Conservation (phyloP, 306 rosid genomes). For the Cucumis cinereus region DNA sequence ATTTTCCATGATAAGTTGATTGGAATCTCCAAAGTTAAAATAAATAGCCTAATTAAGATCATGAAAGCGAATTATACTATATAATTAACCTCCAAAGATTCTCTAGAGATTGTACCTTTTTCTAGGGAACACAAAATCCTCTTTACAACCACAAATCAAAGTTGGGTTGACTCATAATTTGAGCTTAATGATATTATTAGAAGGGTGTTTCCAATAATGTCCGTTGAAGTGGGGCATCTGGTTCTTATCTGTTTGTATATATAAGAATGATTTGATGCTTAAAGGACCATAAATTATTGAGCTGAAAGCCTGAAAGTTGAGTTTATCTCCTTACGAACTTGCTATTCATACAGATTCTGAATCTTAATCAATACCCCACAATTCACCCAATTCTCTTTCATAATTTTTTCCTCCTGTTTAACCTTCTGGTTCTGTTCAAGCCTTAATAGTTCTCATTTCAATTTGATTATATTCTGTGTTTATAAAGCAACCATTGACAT, state of each 20-base stretch:
- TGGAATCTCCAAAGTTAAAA: neutral
- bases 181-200: neutral
- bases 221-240: slow-evolving; percentile 10
- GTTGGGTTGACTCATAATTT: slow-evolving; percentile 1
- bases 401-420: neutral
- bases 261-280: slow-evolving; percentile 5
- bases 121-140: neutral
- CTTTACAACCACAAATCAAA: neutral
- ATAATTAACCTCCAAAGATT: neutral
- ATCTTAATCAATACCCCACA: neutral
- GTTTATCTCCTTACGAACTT: neutral
- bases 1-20: neutral
- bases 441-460: neutral
- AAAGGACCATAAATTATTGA: slow-evolving; percentile 9
- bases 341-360: slow-evolving; percentile 5
- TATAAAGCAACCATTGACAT: slow-evolving; percentile 1
- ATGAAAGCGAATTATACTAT: neutral
- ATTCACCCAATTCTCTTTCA: neutral
- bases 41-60: neutral
- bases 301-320: neutral
- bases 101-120: neutral
- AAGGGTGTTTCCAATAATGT: neutral
- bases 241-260: slow-evolving; percentile 4
- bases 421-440: neutral
- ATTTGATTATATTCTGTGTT: neutral